Evolutionary conservation across 1,139 yeast genomes (phyloP), one percentile per base, ranked within the genome.

Genomic region (Protomyces gravidus): DNA sequence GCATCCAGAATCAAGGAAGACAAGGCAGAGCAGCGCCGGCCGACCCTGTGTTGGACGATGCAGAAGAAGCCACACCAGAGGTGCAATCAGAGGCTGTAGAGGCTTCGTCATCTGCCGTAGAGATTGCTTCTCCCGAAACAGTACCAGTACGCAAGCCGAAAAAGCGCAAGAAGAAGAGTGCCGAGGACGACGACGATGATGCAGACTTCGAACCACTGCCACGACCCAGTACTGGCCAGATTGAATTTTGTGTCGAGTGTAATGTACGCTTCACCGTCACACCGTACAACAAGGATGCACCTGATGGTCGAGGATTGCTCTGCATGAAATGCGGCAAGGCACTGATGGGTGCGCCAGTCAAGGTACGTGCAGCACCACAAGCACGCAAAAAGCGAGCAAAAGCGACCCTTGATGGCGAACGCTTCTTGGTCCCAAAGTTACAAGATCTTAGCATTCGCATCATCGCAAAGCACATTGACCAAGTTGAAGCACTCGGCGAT

Each of bases 401-500:
- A 0, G 86, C 84, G 62, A 95, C 96, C 1, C 75, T 92, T 51
- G 76, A 92, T 60, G 90, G 92, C 67, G 80, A 83, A 67, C 78
- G 83, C 59, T 82, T 80, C 28, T 76, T 75, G 55, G 73, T 89
- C 1, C 86, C 95, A 2, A 76, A 84, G 19, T 74, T 92, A 48
- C 97, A 89, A 70, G 96, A 89, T 66, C 70, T 86, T 36, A 88
- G 97, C 68, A 86, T 92, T 63, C 74, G 77, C 53, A 76, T 79
- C 36, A 85, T 92, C 53, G 83, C 92, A 3, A 77, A 78, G 39
- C 83, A 86, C 69, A 92, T 92, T 64, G 82, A 82, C 61, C 85
- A 84, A 59, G 87, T 86, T 60, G 92, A 89, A 55, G 82, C 80
- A 33, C 75, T 86, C 67, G 92, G 96, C 7, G 94, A 85, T 64